These are phyloP conservation scores for Hysterium pulicare DNA, from an alignment of 2,329 filamentous ascomycete genomes.

Conservation along the genomic window DNA sequence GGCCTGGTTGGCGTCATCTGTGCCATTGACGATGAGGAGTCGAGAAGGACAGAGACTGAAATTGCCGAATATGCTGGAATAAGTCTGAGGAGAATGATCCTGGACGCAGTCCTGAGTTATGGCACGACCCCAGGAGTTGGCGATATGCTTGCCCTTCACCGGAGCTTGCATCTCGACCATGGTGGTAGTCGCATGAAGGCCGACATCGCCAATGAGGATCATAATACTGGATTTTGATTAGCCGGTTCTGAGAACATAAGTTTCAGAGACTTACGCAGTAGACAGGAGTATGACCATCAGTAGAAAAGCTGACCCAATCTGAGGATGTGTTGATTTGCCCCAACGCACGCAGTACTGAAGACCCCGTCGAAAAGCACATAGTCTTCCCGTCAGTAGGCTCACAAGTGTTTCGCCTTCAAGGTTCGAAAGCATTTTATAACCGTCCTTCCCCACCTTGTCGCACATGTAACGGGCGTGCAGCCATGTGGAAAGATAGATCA, in stretches of 20 bases:
- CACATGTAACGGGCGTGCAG: neutral
- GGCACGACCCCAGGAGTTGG: slow-evolving; percentile 1
- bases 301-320: neutral
- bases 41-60: neutral
- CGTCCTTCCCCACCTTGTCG: neutral
- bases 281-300: neutral
- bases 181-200: neutral
- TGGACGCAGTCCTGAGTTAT: neutral
- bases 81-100: neutral
- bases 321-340: neutral
- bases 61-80: neutral
- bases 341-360: neutral
- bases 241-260: neutral
- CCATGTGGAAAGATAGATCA: neutral
- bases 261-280: neutral
- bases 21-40: neutral
- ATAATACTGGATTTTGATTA: neutral
- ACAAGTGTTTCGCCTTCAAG: neutral
- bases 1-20: neutral
- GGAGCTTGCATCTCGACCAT: neutral
- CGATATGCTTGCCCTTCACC: neutral
- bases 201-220: neutral
- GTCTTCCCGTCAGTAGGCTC: neutral
- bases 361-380: no score
- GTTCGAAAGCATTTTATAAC: neutral